These are phyloP conservation scores for Leishmania tropica DNA, from an alignment of 208 protist species.

Conservation along the genomic window DNA sequence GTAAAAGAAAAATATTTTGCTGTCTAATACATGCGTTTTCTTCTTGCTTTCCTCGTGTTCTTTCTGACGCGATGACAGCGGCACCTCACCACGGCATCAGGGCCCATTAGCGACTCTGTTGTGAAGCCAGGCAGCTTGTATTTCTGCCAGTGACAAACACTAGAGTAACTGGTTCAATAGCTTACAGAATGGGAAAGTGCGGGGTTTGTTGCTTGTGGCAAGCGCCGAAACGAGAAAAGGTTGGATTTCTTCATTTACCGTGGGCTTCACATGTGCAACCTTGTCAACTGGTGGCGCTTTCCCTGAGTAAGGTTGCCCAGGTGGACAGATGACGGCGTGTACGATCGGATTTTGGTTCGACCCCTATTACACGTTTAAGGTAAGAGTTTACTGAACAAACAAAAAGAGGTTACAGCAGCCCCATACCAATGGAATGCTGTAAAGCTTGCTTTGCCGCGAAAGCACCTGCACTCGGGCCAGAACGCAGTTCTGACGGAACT, in stretches of 20 bases:
- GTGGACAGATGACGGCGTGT: not conserved
- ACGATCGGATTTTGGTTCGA: not conserved
- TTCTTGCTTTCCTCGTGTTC: not conserved
- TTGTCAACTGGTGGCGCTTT: not conserved
- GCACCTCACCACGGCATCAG: not conserved
- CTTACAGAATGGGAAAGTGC: not conserved
- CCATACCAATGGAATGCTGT: not conserved
- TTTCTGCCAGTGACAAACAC: not conserved
- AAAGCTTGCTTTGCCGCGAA: not conserved
- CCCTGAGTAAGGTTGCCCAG: not conserved
- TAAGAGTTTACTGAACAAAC: not conserved
- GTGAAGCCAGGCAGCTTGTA: not conserved
- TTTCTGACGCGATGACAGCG: not conserved
- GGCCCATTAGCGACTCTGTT: not conserved
- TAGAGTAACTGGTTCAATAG: not conserved
- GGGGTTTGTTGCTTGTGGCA: not conserved
- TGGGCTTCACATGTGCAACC: not conserved
- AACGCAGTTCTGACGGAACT: not conserved
- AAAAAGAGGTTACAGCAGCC: not conserved
- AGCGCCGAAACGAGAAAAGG: not conserved
- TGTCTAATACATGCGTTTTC: not conserved
- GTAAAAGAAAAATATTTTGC: not conserved
- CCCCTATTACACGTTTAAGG: not conserved
- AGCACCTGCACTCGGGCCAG: not conserved
- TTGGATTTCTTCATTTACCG: not conserved